These are phyloP conservation scores for Fusarium pseudograminearum DNA, from an alignment of 2,329 filamentous ascomycete species.

Conservation along the genomic window DNA sequence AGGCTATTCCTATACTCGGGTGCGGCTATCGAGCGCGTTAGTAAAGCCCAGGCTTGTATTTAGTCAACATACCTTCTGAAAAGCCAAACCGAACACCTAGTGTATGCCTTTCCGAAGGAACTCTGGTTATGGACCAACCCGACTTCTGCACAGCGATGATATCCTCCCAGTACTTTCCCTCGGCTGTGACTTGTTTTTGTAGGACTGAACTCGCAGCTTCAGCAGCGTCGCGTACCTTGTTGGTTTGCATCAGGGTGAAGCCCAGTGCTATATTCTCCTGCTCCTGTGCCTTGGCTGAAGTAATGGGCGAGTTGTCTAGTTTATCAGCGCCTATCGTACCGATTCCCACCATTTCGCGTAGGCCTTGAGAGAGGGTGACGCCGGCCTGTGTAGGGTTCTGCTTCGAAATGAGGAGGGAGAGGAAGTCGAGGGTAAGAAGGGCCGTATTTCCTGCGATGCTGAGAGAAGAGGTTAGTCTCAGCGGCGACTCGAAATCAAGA, in stretches of 20 bases:
- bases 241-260: constrained; percentile 83
- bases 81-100: constrained; percentile 92
- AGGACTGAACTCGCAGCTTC: constrained; percentile 78
- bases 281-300: constrained; percentile 66
- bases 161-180: constrained; percentile 91
- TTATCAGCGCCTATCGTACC: constrained; percentile 79
- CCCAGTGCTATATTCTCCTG: constrained; percentile 71
- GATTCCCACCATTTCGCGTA: constrained; percentile 78
- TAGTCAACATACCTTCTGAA: constrained; percentile 69
- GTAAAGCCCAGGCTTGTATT: constrained; percentile 11
- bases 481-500: too few species aligned
- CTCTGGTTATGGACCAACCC: constrained; percentile 86
- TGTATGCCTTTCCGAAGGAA: constrained; percentile 78
- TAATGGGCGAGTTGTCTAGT: constrained; percentile 70
- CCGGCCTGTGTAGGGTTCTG: constrained; percentile 78
- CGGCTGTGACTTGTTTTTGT: constrained; percentile 80
- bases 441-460: constrained; percentile 65
- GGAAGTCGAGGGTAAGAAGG: constrained; percentile 80
- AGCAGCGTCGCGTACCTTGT: constrained; percentile 79
- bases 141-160: constrained; percentile 83
- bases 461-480: constrained; percentile 17
- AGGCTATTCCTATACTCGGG: constrained; percentile 75
- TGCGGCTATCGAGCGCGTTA: constrained; percentile 58
- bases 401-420: constrained; percentile 87
- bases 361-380: constrained; percentile 74